Percentiles rank a stretch among this genome's conserved stretches.
Evolutionary conservation across 257 asterid species (phyloP).

Genomic region (Solanum chaucha): DNA sequence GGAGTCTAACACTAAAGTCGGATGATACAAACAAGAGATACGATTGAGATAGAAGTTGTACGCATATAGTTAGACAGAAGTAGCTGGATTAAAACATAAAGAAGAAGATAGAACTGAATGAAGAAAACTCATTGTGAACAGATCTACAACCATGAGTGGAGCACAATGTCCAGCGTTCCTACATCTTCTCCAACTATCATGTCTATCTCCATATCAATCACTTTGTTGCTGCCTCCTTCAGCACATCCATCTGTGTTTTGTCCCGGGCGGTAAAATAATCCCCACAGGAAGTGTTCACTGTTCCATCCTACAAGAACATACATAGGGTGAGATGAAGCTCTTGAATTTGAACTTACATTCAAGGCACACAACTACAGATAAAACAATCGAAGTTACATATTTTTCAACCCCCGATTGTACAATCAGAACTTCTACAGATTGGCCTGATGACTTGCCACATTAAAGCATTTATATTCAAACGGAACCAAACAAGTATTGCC

Average conservation of each 20-base stretch:
- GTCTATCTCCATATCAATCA: neutral
- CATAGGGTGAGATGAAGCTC: no score
- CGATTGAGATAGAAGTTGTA: neutral
- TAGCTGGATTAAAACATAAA: fast-evolving
- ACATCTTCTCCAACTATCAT: neutral
- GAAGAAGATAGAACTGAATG: neutral
- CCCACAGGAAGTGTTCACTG: no score
- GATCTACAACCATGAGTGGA: neutral
- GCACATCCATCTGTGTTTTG: neutral
- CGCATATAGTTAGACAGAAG: neutral
- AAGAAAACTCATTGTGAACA: neutral
- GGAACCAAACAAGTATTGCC: neutral
- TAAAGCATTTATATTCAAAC: neutral
- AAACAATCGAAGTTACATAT: no score
- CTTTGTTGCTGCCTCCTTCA: neutral
- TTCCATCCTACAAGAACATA: neutral
- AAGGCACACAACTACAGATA: no score
- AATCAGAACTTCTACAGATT: neutral
- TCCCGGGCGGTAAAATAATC: neutral
- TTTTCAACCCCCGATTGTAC: neutral
- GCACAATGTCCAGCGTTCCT: neutral
- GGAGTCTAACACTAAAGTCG: neutral
- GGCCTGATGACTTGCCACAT: neutral
- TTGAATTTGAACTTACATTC: no score
- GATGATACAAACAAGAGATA: neutral